Conservation (phyloP, 768 basidiomycete genomes). For the Cystofilobasidium bisporidii region DNA sequence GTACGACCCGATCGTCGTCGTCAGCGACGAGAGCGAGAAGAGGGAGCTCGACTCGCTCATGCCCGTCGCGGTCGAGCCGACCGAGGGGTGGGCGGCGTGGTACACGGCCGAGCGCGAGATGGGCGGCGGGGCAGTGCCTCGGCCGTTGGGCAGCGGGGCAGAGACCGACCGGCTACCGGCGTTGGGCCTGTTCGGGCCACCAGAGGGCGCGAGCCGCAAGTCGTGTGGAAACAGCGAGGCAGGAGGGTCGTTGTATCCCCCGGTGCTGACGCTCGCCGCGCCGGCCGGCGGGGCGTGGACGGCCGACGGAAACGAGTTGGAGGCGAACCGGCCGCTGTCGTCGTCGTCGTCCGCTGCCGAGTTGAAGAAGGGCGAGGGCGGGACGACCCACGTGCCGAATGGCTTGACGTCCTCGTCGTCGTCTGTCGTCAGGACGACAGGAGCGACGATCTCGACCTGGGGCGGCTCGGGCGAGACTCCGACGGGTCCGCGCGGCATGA, state of each 20-base stretch:
- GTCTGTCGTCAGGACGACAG: background rate
- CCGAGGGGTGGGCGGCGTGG: conserved; percentile 11
- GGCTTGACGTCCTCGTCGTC: conserved; percentile 24
- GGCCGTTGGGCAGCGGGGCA: background rate
- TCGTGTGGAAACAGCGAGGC: background rate
- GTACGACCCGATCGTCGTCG: conserved; percentile 23
- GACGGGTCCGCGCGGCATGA: conserved; percentile 19
- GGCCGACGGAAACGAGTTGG: conserved; percentile 8
- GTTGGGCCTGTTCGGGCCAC: background rate
- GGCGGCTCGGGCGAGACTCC: conserved; percentile 4
- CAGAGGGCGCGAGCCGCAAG: background rate
- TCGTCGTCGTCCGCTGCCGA: background rate
- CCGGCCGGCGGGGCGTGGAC: conserved; percentile 1
- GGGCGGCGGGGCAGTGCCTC: conserved; percentile 17
- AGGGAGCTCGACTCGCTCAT: conserved; percentile 13
- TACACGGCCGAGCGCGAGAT: conserved; percentile 26
- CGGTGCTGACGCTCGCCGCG: background rate
- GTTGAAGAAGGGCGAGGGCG: conserved; percentile 10
- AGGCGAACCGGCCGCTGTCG: background rate
- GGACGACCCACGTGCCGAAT: conserved; percentile 28
- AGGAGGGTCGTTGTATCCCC: conserved; percentile 25
- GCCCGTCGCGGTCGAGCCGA: background rate
- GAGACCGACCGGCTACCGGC: background rate
- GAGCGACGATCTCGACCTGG: background rate
- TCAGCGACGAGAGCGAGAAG: conserved; percentile 23